A percentile compares a stretch with the other conserved stretches of the same genome.
Conservation (phyloP, 148 eudicot species). For the Drosera capensis region DNA sequence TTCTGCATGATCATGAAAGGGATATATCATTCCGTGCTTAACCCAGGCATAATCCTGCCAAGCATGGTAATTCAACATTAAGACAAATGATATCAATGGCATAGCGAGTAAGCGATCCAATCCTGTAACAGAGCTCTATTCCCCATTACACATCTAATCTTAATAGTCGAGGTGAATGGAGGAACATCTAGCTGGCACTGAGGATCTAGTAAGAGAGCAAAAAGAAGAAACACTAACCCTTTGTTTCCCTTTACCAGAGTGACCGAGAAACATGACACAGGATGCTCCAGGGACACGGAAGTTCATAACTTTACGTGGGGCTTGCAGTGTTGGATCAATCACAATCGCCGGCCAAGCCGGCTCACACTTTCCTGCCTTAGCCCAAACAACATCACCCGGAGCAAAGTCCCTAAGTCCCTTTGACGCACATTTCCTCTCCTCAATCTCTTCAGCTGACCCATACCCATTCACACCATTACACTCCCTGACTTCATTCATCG, state of each 20-base stretch:
- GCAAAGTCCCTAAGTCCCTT: constrained; percentile 24
- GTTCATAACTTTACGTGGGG: constrained; percentile 59
- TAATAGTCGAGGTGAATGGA: too few relatives aligned
- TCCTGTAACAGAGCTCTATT: too few relatives aligned
- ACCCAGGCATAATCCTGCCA: constrained; percentile 97
- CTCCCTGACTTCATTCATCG: constrained; percentile 10
- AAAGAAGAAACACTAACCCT: constrained; percentile 42
- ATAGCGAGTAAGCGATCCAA: background rate
- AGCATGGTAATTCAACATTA: constrained; percentile 3
- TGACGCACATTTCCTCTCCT: constrained; percentile 6
- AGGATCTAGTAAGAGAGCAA: background rate
- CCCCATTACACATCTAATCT: too few relatives aligned
- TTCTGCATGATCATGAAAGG: constrained; percentile 66
- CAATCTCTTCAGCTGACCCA: constrained; percentile 15
- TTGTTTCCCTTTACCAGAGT: constrained; percentile 68
- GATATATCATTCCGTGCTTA: constrained; percentile 51
- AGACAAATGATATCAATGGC: background rate
- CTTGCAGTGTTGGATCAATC: constrained; percentile 60
- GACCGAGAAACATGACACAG: constrained; percentile 95
- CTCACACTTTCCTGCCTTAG: constrained; percentile 48
- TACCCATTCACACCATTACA: constrained; percentile 12
- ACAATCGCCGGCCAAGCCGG: constrained; percentile 99
- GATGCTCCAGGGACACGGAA: constrained; percentile 39
- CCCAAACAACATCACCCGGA: constrained; percentile 92
- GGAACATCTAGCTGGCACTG: too few relatives aligned